Percentiles rank a stretch among this genome's conserved stretches.
Evolutionary conservation across 2,329 filamentous ascomycete species (phyloP).

Genomic region (Leptographium procerum): DNA sequence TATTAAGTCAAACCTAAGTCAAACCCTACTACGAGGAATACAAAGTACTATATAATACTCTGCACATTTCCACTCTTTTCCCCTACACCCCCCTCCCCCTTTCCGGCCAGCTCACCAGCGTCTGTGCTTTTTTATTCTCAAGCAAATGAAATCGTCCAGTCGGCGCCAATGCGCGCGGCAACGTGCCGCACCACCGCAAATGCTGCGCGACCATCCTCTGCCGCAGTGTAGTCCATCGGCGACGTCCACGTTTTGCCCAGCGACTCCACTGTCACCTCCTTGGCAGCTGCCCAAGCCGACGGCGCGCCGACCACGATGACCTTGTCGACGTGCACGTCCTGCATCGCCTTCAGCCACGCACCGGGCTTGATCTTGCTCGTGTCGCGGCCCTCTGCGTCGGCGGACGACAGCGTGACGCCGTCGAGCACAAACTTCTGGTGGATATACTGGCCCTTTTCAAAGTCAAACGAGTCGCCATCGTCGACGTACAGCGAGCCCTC

Average conservation of each 20-base stretch:
- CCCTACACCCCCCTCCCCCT: background rate
- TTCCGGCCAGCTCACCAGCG: background rate
- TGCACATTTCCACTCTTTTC: too few relatives aligned
- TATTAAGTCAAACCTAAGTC: background rate
- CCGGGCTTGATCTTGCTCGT: constrained; percentile 48
- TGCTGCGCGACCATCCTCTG: constrained; percentile 33
- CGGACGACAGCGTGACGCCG: constrained; percentile 50
- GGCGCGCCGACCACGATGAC: constrained; percentile 76
- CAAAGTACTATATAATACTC: too few relatives aligned
- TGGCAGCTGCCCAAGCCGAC: constrained; percentile 54
- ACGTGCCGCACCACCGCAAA: constrained; percentile 43
- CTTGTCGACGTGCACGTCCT: constrained; percentile 67
- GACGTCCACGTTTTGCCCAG: constrained; percentile 43
- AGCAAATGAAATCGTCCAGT: constrained; percentile 36
- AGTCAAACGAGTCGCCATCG: constrained; percentile 88
- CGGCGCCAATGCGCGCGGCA: constrained; percentile 37
- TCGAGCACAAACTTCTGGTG: constrained; percentile 67
- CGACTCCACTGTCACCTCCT: constrained; percentile 43
- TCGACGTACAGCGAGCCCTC: constrained; percentile 81
- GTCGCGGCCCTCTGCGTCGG: constrained; percentile 49
- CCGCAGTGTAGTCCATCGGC: constrained; percentile 47
- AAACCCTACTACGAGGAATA: background rate
- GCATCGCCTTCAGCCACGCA: constrained; percentile 69
- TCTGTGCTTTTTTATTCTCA: constrained; percentile 8
- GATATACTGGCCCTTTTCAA: constrained; percentile 75